Conservation (phyloP, 805 yeast genomes). For the Zygoascus bituminiphila region DNA sequence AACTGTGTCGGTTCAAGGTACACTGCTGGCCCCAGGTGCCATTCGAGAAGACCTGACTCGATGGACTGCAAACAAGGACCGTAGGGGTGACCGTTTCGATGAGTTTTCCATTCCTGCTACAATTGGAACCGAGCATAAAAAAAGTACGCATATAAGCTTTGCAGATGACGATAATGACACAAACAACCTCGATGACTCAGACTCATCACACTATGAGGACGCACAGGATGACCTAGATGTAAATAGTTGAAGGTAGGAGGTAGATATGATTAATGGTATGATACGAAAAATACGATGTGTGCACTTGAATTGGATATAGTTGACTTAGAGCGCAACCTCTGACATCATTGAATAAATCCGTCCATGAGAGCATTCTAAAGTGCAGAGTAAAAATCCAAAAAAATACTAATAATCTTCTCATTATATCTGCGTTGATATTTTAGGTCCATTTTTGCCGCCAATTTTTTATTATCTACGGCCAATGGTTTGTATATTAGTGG, state of each 20-base stretch:
- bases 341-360: too few species aligned
- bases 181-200: not conserved
- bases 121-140: conserved; percentile 11
- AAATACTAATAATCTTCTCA: too few species aligned
- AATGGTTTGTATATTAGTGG: too few species aligned
- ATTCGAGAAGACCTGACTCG: conserved; percentile 60
- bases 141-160: conserved; percentile 1
- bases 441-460: too few species aligned
- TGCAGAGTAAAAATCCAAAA: too few species aligned
- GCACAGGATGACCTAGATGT: not conserved
- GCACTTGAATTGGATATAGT: too few species aligned
- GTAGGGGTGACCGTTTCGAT: conserved; percentile 39
- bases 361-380: too few species aligned
- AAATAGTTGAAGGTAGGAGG: not conserved
- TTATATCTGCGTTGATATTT: too few species aligned
- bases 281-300: too few species aligned
- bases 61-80: conserved; percentile 28
- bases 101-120: not conserved
- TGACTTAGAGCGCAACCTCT: too few species aligned
- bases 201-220: not conserved
- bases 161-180: conserved; percentile 5
- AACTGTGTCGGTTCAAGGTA: conserved; percentile 83
- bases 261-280: not conserved
- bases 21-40: conserved; percentile 53
- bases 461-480: too few species aligned